Percentiles rank a stretch among this genome's conserved stretches.
Conservation (phyloP, 768 basidiomycete species). For the Kwoniella sp. region DNA sequence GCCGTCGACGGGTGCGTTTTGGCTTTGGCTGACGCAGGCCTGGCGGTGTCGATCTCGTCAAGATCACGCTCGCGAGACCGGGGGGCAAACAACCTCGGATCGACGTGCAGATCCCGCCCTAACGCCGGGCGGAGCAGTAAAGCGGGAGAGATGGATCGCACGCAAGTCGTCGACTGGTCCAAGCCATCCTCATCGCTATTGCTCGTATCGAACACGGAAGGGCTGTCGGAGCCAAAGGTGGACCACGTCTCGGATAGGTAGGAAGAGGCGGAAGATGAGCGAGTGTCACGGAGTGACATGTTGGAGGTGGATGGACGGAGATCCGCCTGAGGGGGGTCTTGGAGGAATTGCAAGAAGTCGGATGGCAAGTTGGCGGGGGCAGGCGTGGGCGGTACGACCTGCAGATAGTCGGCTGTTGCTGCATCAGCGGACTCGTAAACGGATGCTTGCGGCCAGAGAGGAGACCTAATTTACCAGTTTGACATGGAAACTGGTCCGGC, state of each 20-base stretch:
- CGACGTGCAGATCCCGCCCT: slow-evolving; percentile 1
- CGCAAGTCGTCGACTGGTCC: not conserved
- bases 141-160: not conserved
- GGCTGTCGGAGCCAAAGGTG: not conserved
- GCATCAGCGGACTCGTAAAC: too few species aligned
- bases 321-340: not conserved
- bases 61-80: not conserved
- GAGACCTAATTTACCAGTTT: not conserved
- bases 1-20: not conserved
- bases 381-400: slow-evolving; percentile 35
- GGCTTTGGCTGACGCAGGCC: slow-evolving; percentile 28
- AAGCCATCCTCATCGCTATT: too few species aligned
- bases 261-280: slow-evolving; percentile 8
- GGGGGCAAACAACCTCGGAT: slow-evolving; percentile 23
- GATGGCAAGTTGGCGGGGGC: too few species aligned
- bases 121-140: not conserved
- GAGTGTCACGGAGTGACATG: slow-evolving; percentile 5
- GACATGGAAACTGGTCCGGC: slow-evolving; percentile 2
- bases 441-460: not conserved
- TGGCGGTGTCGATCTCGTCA: slow-evolving; percentile 17
- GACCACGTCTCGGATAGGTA: slow-evolving; percentile 4
- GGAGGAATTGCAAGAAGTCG: too few species aligned
- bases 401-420: slow-evolving; percentile 26
- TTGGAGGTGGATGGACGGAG: not conserved
- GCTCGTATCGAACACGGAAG: not conserved